Base-by-base conservation (phyloP, 768 basidiomycete genomes). In the Xanthoconium purpureum region DNA sequence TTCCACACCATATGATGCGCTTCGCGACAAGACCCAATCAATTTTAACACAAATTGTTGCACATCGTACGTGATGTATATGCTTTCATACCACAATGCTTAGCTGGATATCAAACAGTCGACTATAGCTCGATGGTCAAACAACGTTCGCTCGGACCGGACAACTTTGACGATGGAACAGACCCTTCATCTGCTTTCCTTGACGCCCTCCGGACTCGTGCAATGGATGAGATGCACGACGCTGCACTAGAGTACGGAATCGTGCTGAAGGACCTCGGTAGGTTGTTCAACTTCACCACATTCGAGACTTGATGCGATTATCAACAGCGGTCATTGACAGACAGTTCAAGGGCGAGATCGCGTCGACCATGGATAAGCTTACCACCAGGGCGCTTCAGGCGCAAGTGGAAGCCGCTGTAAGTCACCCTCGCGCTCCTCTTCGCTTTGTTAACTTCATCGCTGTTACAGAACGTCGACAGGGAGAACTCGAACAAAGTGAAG, bases 281-380 rank as follows among this genome's bases (percentile, higher is more conserved):
- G 78, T 66, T 32, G 47, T 24, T 15, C 36, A 28, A 12, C 33
- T 20, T 47, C 12, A n/a, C 35, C 12, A 11, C 24, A 32, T 33
- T 35, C 17, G n/a, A 24, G 14, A 30, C 30, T 58, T 54, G 30
- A 68, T 50, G 1, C 30, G 32, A 39, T 29, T n/a, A 29, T 62
- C 60, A 18, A 54, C 54, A 85, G 91, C 90, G 52, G 91, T 93
- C 52, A 92, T 92, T 55, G 89, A 92, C 66, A 77, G 91, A 32
- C 87, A 91, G 63, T 93, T 93, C 77, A 92, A 93, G 76, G 90
- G 89, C 56, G 90, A 93, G 65, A 91, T 91, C 61, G 91, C 89
- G 1, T 74, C 80, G 29, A 89, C 89, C 1, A 92, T 91, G 90
- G 87, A 91, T 66, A 89, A 89, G 66, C 77, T 91, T 51, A 92